phyloP scores from a whole-genome alignment of 805 yeast genomes.

The Nematodospora valgi region DNA sequence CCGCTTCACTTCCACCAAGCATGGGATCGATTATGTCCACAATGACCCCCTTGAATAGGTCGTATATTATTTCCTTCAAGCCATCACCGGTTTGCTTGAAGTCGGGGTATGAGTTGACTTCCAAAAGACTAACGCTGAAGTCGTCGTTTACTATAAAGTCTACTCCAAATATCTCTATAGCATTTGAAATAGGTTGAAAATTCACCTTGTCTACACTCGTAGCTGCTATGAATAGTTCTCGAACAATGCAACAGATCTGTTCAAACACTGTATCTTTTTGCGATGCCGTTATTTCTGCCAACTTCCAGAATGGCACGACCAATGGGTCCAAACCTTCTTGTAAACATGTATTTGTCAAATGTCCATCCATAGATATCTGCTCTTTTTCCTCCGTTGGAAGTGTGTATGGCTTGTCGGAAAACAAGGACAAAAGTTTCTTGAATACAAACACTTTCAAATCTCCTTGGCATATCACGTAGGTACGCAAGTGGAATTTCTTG shows the following conservation, averaged over 20 bases:
- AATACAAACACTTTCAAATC: conserved; percentile 76
- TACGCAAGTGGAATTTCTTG: conserved; percentile 85
- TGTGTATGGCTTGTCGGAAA: conserved; percentile 57
- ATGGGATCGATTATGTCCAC: conserved; percentile 49
- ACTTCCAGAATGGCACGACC: conserved; percentile 65
- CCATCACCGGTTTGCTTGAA: conserved; percentile 91
- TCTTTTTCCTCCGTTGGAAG: conserved; percentile 27
- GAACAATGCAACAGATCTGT: conserved; percentile 58
- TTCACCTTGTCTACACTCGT: conserved; percentile 74
- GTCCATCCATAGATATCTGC: conserved; percentile 57
- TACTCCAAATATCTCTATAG: conserved; percentile 84
- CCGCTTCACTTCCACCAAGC: conserved; percentile 18
- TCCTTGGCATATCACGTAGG: conserved; percentile 76
- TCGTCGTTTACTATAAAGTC: conserved; percentile 74
- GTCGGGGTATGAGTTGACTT: conserved; percentile 93
- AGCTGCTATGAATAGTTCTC: conserved; percentile 80
- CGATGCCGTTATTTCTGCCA: conserved; percentile 38
- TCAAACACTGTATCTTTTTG: conserved; percentile 42
- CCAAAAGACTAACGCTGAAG: conserved; percentile 59
- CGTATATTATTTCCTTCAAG: conserved; percentile 61
- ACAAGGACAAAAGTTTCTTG: conserved; percentile 74
- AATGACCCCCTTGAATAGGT: conserved; percentile 59
- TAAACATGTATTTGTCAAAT: conserved; percentile 90
- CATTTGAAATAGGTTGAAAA: conserved; percentile 76
- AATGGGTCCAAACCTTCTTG: conserved; percentile 53